Evolutionary conservation across 2,329 filamentous ascomycete species (phyloP), one percentile per base, ranked within the genome.

Genomic region (Tolypocladium album): DNA sequence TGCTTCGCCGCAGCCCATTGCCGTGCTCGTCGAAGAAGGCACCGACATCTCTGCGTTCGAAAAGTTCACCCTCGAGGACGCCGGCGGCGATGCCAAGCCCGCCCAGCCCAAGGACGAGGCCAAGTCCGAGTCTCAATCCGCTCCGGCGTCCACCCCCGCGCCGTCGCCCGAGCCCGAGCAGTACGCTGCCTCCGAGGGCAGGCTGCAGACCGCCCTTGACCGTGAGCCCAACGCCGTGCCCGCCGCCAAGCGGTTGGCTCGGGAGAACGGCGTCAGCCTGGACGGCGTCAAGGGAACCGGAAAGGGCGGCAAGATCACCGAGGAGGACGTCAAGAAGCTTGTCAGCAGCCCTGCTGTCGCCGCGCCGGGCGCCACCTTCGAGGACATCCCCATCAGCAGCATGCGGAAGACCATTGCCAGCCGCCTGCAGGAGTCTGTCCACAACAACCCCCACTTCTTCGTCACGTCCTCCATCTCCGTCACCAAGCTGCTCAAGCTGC

Each of bases 381-480:
- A 92, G 77, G 94, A 99, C 72, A 85, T 85, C 63, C 90, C 92
- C 64, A 85, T 92, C 68, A 88, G 83, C 70, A 88, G 89, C 74
- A 99, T 99, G 94, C 92, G 94, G 82, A 97, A 97, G 86, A 92
- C 90, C 67, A 99, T 99, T 75, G 94, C 94, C 75, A 86, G 79
- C 76, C 91, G 94, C 68, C 89, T 99, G 62, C 87, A 88, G 71
- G 73, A 96, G 79, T 97, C 93, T 52, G 84, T 90, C 75, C 86
- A 89, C 76, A 88, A 93, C 78, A 97, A 97, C 84, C 94, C 94
- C 62, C 94, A 97, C 84, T 99, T 96, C 86, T 99, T 93, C 74
- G 93, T 99, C 70, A 90, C 90, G 69, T 88, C 91, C 70, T 86
- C 86, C 68, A 84, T 99, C 72, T 97, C 93, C 61, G 94, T 99